Evolutionary conservation across 306 rosid genomes (phyloP).

Genomic region (Rosa persica): DNA sequence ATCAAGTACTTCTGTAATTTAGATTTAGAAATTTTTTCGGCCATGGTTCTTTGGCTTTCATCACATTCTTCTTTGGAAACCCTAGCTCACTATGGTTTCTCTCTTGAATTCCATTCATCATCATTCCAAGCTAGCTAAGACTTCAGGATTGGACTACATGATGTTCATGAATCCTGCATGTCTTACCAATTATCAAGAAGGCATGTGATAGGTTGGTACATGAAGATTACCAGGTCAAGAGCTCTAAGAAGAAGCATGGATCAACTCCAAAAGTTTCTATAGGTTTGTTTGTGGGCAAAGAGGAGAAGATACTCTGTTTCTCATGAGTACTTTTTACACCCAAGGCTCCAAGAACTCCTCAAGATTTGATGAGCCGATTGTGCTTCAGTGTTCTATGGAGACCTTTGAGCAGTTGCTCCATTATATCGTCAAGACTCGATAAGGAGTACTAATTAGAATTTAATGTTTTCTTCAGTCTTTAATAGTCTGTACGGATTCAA

Average conservation of each 20-base stretch:
- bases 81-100: too few species aligned
- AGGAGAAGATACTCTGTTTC: neutral
- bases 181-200: neutral
- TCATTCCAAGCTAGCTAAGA: too few species aligned
- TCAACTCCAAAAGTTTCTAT: neutral
- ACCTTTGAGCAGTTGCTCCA: neutral
- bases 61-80: too few species aligned
- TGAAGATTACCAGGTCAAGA: neutral
- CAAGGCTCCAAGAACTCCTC: neutral
- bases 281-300: neutral
- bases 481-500: too few species aligned
- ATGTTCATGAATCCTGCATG: neutral
- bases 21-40: too few species aligned
- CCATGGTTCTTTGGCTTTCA: too few species aligned
- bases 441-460: neutral
- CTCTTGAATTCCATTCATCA: too few species aligned
- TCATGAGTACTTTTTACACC: neutral
- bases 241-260: neutral
- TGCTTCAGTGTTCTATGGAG: neutral
- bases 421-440: neutral
- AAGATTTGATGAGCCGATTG: neutral
- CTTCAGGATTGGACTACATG: too few species aligned
- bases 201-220: neutral
- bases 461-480: too few species aligned
- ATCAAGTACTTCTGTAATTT: neutral